phyloP scores from a whole-genome alignment of 179 eudicot genomes.

The Spergularia azorica region DNA sequence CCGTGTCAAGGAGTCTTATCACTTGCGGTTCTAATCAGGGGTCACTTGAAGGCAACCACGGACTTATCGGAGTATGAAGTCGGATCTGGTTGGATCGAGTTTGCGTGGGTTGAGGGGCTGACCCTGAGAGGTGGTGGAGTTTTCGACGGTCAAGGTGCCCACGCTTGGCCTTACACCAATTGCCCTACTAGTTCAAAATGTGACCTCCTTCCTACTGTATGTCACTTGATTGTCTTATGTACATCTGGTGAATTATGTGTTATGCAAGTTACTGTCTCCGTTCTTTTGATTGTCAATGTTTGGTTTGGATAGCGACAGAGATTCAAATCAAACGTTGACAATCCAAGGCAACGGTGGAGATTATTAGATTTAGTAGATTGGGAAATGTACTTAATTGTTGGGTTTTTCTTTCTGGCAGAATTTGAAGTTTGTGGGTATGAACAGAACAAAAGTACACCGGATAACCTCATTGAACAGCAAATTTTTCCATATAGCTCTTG shows the following conservation, averaged over 20 bases:
- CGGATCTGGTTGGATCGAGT: slow-evolving; percentile 45
- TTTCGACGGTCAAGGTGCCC: slow-evolving; percentile 50
- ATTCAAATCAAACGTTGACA: no score
- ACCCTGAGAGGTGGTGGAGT: slow-evolving; percentile 41
- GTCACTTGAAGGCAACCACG: slow-evolving; percentile 41
- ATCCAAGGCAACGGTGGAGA: no score
- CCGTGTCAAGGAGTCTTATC: slow-evolving; percentile 39
- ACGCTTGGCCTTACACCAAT: slow-evolving; percentile 44
- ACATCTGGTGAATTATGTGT: no score
- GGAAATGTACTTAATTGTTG: no score
- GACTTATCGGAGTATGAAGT: slow-evolving; percentile 30
- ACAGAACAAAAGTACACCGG: slow-evolving; percentile 37
- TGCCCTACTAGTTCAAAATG: slow-evolving; percentile 40
- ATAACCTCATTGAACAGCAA: slow-evolving; percentile 54
- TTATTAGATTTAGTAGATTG: no score
- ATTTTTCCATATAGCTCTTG: slow-evolving; percentile 48
- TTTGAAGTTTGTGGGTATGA: slow-evolving; percentile 49
- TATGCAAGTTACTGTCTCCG: no score
- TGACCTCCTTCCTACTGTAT: slow-evolving; percentile 44
- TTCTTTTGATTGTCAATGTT: no score
- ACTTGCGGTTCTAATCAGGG: slow-evolving; percentile 33
- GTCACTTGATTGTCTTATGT: slow-evolving; percentile 8
- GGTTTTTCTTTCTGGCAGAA: slow-evolving; percentile 21
- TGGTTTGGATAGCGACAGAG: no score
- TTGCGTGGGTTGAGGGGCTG: slow-evolving; percentile 43